phyloP scores from a whole-genome alignment of 768 basidiomycete genomes.

The Mycena kentingensis region DNA sequence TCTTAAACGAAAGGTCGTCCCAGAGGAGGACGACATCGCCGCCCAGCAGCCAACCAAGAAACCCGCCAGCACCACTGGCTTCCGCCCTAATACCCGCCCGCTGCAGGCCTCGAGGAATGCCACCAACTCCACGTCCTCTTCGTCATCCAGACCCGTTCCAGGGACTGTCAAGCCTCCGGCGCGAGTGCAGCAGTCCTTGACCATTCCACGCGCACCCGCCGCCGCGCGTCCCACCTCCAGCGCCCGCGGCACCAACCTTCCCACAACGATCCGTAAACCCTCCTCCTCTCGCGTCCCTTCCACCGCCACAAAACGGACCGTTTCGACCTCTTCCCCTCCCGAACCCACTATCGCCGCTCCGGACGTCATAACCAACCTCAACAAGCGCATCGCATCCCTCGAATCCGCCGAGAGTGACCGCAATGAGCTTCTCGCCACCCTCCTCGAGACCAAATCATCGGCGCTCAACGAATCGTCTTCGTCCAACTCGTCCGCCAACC shows the following conservation, averaged over 20 bases:
- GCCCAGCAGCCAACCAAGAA: slow-evolving; percentile 15
- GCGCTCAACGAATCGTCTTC: background rate
- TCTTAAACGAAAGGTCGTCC: slow-evolving; percentile 18
- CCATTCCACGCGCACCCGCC: slow-evolving; percentile 12
- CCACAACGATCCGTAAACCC: slow-evolving; percentile 17
- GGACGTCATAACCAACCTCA: slow-evolving; percentile 19
- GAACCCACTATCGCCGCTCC: slow-evolving; percentile 12
- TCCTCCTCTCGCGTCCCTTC: slow-evolving; percentile 16
- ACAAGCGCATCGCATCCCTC: slow-evolving; percentile 19
- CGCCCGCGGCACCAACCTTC: slow-evolving; percentile 15
- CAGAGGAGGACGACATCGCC: slow-evolving; percentile 21
- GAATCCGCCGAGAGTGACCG: slow-evolving; percentile 16
- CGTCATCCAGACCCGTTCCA: too few species aligned
- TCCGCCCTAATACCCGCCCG: slow-evolving; percentile 19
- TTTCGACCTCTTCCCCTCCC: slow-evolving; percentile 2
- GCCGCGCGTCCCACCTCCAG: slow-evolving; percentile 15
- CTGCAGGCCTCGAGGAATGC: slow-evolving; percentile 13
- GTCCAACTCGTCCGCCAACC: background rate
- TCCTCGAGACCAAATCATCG: slow-evolving; percentile 7
- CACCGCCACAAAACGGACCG: slow-evolving; percentile 8
- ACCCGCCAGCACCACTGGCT: slow-evolving; percentile 3
- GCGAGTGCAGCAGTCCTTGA: slow-evolving; percentile 7
- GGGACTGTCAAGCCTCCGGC: background rate
- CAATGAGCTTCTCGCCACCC: slow-evolving; percentile 8
- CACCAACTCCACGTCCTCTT: slow-evolving; percentile 6